phyloP scores from a whole-genome alignment of 2,329 filamentous ascomycete genomes.

The Verticillium klebahnii region DNA sequence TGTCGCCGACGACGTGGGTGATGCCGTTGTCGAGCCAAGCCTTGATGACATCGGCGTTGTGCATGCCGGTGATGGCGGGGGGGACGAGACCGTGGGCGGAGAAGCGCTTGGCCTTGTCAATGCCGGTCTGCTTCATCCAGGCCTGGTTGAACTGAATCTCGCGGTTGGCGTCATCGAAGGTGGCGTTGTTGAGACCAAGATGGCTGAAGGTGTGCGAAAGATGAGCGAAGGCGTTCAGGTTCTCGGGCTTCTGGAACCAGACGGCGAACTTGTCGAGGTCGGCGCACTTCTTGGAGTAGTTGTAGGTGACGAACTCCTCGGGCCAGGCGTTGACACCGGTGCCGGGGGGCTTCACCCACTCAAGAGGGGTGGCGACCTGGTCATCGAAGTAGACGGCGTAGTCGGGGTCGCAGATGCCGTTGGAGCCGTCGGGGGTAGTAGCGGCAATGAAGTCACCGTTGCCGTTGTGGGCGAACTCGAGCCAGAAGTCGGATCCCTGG shows the following conservation, averaged over 20 bases:
- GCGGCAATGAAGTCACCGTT: slow-evolving; percentile 46
- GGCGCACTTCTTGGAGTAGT: slow-evolving; percentile 44
- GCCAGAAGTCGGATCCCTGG: slow-evolving; percentile 43
- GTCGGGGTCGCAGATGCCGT: slow-evolving; percentile 32
- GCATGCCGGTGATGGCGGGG: slow-evolving; percentile 58
- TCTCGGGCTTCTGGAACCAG: slow-evolving; percentile 47
- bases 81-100: slow-evolving; percentile 54
- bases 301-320: slow-evolving; percentile 43
- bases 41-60: slow-evolving; percentile 58
- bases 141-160: slow-evolving; percentile 58
- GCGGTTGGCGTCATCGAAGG: slow-evolving; percentile 49
- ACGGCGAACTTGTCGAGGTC: slow-evolving; percentile 42
- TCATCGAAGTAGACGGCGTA: slow-evolving; percentile 38
- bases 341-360: slow-evolving; percentile 42
- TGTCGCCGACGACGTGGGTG: slow-evolving; percentile 57
- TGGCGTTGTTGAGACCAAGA: slow-evolving; percentile 54
- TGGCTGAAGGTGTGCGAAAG: slow-evolving; percentile 62
- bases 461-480: slow-evolving; percentile 51
- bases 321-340: slow-evolving; percentile 47
- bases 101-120: slow-evolving; percentile 40
- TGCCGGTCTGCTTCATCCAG: slow-evolving; percentile 50
- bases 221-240: slow-evolving; percentile 50
- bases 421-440: slow-evolving; percentile 41
- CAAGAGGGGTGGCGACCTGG: slow-evolving; percentile 38
- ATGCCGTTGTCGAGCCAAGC: slow-evolving; percentile 59